Evolutionary conservation across 164 flowering plant genomes (phyloP).

Genomic region (Magnolia officinalis): DNA sequence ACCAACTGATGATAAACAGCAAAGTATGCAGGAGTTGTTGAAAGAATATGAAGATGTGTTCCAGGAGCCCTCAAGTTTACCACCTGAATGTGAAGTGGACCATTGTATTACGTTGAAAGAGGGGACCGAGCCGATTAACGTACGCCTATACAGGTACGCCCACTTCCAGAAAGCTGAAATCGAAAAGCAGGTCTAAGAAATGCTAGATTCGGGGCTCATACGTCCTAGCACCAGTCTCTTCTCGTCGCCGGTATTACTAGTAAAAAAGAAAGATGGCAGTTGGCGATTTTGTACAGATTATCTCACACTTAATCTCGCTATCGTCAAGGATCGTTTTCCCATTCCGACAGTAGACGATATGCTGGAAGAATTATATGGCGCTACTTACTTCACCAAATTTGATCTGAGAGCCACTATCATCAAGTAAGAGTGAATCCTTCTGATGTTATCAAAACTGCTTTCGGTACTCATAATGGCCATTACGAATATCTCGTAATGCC

Average conservation of each 20-base stretch:
- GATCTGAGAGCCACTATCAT: no score
- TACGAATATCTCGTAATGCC: constrained; percentile 8
- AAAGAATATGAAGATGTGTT: no score
- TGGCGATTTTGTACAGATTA: constrained; percentile 1
- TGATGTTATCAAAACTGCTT: no score
- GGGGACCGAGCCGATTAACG: background rate
- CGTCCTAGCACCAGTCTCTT: background rate
- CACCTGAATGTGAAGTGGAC: background rate
- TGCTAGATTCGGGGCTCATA: background rate
- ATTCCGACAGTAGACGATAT: background rate
- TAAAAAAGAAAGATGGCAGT: background rate
- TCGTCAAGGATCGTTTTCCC: background rate
- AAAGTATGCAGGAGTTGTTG: no score
- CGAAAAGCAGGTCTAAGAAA: background rate
- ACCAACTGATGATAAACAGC: no score
- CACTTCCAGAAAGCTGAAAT: background rate
- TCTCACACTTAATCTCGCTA: background rate
- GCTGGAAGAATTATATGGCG: no score
- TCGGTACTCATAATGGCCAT: constrained; percentile 12
- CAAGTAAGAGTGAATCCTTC: no score
- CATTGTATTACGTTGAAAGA: background rate
- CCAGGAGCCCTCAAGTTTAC: no score
- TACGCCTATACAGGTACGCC: background rate
- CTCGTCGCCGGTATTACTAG: background rate
- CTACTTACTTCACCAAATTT: no score